Evolutionary conservation across 2,329 filamentous ascomycete genomes (phyloP), one percentile per base, ranked within the genome.

Genomic region (Salinomyces thailandicus): DNA sequence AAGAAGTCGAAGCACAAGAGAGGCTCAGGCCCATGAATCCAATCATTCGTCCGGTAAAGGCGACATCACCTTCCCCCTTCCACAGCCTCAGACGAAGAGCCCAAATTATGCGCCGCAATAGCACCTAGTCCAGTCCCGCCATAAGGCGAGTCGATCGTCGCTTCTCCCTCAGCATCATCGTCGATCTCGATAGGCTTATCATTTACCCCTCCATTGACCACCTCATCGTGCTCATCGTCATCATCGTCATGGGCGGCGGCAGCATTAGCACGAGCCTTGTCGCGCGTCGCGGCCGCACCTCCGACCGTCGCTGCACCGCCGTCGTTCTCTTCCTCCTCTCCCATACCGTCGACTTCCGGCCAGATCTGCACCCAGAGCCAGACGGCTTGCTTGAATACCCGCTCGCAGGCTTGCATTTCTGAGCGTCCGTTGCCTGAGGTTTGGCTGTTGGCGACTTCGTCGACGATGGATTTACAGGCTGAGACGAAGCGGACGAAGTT

Each of bases 401-500:
- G 57, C 43, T 69, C 65, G 47, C 65, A 68, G 15, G 63, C 57
- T 22, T 47, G 18, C 59, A 69, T 66, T 37, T 69, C 64, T 33
- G 67, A 62, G 33, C 63, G 62, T 33, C 66, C 66, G 34, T 67
- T 66, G 20, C 62, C 62, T 1, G 57, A 57, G 7, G 62, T 67
- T 18, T 64, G 63, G 4, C 60, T 60, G 43, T 68, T 68, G 17
- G 66, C 66, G 9, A 68, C 58, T 44, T 69, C 66, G 44, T 69
- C 66, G 31, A 69, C 66, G 17, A 69, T 62, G 2, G 59, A 55
- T 28, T 63, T 58, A 38, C 62, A 66, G 4, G 66, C 66, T 32
- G 68, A 66, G 13, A 69, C 65, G 41, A 69, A 69, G 41, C 68
- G 68, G 46, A 51, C 55, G 45, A 68, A 69, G 30, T 66, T 64